A percentile compares a stretch with the other conserved stretches of the same genome.
These are phyloP conservation scores for Xanthoceras sorbifolium DNA, from an alignment of 345 rosid species.

Conservation along the genomic window DNA sequence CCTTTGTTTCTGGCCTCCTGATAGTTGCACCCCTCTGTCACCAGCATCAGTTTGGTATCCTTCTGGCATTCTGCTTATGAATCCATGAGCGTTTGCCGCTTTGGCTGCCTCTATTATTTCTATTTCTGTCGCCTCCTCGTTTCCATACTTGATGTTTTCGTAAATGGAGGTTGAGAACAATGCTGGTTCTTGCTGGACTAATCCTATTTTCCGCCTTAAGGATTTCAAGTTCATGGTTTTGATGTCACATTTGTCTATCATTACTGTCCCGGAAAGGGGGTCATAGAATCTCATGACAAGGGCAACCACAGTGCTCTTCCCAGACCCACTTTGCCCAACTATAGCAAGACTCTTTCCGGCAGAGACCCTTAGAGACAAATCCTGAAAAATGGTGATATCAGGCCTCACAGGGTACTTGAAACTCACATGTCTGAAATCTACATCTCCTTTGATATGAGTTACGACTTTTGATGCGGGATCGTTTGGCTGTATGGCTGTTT, in stretches of 20 bases:
- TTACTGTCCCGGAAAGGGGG: constrained; percentile 48
- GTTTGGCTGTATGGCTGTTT: constrained; percentile 50
- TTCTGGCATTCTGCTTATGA: constrained; percentile 71
- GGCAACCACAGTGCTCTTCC: constrained; percentile 76
- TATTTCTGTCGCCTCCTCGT: constrained; percentile 60
- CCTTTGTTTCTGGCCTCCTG: constrained; percentile 91
- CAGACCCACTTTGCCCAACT: constrained; percentile 85
- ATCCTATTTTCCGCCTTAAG: constrained; percentile 54
- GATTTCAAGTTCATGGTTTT: constrained; percentile 63
- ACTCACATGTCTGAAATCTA: constrained; percentile 57
- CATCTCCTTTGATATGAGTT: constrained; percentile 50
- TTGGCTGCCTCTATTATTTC: constrained; percentile 72
- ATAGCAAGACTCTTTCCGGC: constrained; percentile 73
- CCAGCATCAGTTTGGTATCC: constrained; percentile 81
- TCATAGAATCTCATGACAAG: constrained; percentile 78
- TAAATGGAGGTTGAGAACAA: constrained; percentile 69
- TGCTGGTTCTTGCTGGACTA: constrained; percentile 89
- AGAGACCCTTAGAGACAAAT: constrained; percentile 46
- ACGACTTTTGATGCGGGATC: constrained; percentile 41
- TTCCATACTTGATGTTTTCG: constrained; percentile 79
- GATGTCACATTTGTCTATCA: constrained; percentile 64
- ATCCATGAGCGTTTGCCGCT: constrained; percentile 80
- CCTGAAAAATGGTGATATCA: constrained; percentile 51
- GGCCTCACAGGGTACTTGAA: constrained; percentile 78
- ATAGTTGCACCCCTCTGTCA: constrained; percentile 73